Base-by-base conservation (phyloP, 306 rosid genomes). In the Carpinus fangiana region DNA sequence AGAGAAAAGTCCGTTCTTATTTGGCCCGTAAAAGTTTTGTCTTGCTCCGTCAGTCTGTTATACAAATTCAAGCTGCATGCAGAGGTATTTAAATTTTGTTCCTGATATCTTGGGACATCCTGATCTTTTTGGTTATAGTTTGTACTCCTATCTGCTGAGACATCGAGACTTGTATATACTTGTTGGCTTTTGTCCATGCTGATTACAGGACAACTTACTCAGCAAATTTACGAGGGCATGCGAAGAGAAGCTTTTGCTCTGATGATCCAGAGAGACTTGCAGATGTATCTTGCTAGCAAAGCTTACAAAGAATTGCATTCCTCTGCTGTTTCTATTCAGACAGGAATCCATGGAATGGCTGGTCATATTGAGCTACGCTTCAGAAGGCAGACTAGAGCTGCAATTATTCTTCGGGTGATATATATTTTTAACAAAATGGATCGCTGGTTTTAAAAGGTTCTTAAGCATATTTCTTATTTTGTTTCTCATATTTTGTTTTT, bases 1-100 rank as follows among this genome's bases (percentile, higher is more conserved):
- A 96, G 88, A 86, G 98, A 86, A 96, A 93, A 88, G 87, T 93
- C 41, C 93, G 98, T 52, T 87, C 97, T 75, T 96, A 83, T 92
- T 87, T 96, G 96, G 94, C 94, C 36, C 84, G 85, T 56, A 85
- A 92, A 85, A 87, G 88, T 81, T 96, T 89, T 86, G 41, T 82
- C 74, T 77, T 62, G 74, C 83, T 90, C 56, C 89, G 90, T 60
- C 74, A 82, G 51, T 90, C 99, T 80, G 96, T 93, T 50, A 75
- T 89, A 80, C 88, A 74, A 53, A 75, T 96, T 80, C 99, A 96
- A 89, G 86, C 98, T 79, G 94, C 91, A 62, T 96, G 96, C 83
- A 87, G 98, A 91, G 99, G 99, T 96, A 84, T 56, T 53, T 78
- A 76, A 72, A 71, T 76, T 70, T 72, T 52, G 34, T 79, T 79